phyloP scores from a whole-genome alignment of 2,329 filamentous ascomycete genomes.

The Pyrenophora tritici-repentis region DNA sequence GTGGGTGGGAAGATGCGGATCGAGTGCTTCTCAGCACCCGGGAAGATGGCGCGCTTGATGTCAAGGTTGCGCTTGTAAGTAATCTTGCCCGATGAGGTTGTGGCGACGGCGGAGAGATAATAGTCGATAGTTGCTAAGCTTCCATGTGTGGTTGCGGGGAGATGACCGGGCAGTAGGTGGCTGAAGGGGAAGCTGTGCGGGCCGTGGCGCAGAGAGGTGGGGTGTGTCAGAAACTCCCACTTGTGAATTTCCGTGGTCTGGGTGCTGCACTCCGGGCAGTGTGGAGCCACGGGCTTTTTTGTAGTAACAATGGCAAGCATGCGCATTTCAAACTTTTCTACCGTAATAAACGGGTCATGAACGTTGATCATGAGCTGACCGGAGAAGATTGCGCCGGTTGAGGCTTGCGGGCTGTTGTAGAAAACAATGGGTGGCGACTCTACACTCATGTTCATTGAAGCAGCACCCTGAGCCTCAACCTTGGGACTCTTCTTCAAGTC shows the following conservation, averaged over 20 bases:
- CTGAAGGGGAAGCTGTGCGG: constrained; percentile 86
- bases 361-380: constrained; percentile 79
- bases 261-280: constrained; percentile 77
- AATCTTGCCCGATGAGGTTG: constrained; percentile 64
- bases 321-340: constrained; percentile 74
- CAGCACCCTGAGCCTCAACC: constrained; percentile 49
- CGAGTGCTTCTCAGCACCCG: constrained; percentile 82
- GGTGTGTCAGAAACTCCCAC: constrained; percentile 70
- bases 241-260: constrained; percentile 74
- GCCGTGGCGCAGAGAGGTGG: constrained; percentile 52
- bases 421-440: constrained; percentile 88
- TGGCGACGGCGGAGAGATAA: constrained; percentile 61
- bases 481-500: constrained; percentile 43
- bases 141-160: constrained; percentile 83
- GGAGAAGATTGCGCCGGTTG: constrained; percentile 82
- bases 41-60: constrained; percentile 78
- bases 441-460: constrained; percentile 66
- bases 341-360: constrained; percentile 64
- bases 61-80: constrained; percentile 70
- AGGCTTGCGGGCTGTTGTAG: constrained; percentile 74
- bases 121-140: constrained; percentile 76
- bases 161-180: constrained; percentile 78
- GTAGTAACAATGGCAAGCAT: constrained; percentile 73
- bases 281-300: constrained; percentile 78
- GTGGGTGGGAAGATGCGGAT: constrained; percentile 96